These are phyloP conservation scores for Phytophthora kernoviae DNA, from an alignment of 352 stramenopile genomes.

Conservation along the genomic window DNA sequence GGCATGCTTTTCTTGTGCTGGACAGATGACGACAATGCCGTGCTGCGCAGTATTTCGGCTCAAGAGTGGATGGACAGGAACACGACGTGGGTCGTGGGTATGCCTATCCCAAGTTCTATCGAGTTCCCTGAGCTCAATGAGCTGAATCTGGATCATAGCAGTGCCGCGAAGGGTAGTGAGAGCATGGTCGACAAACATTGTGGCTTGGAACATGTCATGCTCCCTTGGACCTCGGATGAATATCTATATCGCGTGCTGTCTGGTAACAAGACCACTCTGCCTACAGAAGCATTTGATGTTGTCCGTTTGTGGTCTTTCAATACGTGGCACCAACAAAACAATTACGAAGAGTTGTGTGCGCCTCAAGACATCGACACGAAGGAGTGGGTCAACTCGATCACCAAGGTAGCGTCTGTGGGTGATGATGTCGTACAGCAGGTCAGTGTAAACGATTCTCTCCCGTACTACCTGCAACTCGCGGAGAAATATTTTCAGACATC, in stretches of 20 bases:
- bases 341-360: conserved; percentile 51
- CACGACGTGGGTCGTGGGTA: conserved; percentile 70
- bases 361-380: conserved; percentile 63
- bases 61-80: conserved; percentile 72
- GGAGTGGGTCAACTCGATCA: conserved; percentile 67
- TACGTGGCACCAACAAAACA: conserved; percentile 63
- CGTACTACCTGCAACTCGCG: conserved; percentile 69
- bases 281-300: conserved; percentile 60
- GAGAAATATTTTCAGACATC: conserved; percentile 72
- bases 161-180: conserved; percentile 16
- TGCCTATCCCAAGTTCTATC: conserved; percentile 62
- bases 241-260: conserved; percentile 76
- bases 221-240: conserved; percentile 83
- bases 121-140: conserved; percentile 65
- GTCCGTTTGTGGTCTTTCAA: conserved; percentile 82
- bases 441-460: conserved; percentile 45
- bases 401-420: conserved; percentile 37
- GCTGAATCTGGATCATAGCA: conserved; percentile 65
- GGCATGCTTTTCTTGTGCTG: conserved; percentile 81
- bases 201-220: conserved; percentile 45
- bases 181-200: conserved; percentile 7
- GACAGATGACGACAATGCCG: conserved; percentile 69
- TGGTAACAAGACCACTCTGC: conserved; percentile 65
- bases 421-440: conserved; percentile 48
- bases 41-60: conserved; percentile 69